A percentile compares a stretch with the other conserved stretches of the same genome.
Evolutionary conservation across 148 eudicot species (phyloP).

Genomic region (Beta vulgaris): DNA sequence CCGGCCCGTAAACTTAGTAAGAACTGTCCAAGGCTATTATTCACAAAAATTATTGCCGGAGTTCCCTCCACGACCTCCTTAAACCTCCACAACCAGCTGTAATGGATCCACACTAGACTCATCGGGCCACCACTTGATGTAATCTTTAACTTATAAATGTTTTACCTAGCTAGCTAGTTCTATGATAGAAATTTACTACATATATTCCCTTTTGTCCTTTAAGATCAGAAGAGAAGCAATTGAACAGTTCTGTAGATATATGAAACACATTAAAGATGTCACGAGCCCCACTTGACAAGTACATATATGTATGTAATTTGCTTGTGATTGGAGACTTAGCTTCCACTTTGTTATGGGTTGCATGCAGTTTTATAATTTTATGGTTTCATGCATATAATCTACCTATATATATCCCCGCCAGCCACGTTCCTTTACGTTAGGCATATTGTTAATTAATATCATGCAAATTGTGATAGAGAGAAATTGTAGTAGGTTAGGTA

Average conservation of each 20-base stretch:
- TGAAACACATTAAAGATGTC: constrained; percentile 26
- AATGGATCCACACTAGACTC: not conserved
- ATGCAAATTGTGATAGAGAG: too few relatives aligned
- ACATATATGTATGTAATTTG: not conserved
- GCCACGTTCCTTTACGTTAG: not conserved
- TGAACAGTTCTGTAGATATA: constrained; percentile 8
- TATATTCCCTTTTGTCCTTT: not conserved
- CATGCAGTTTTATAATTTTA: not conserved
- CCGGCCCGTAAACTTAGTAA: too few relatives aligned
- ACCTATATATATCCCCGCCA: too few relatives aligned
- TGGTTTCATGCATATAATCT: not conserved
- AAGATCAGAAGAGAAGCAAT: constrained; percentile 4
- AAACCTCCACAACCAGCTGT: not conserved
- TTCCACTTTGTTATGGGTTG: not conserved
- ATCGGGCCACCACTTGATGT: not conserved
- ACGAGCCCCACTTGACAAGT: constrained; percentile 30
- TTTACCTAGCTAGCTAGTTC: not conserved
- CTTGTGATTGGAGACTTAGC: constrained; percentile 5
- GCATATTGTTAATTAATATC: too few relatives aligned
- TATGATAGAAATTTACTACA: not conserved
- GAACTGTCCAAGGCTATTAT: too few relatives aligned
- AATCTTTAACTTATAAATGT: not conserved
- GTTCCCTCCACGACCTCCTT: too few relatives aligned
- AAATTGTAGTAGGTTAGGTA: too few relatives aligned
- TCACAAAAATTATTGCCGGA: too few relatives aligned